Percentiles rank a stretch among this genome's conserved stretches.
Evolutionary conservation across 106 monocot species (phyloP).

Genomic region (Phalaenopsis aphrodite): DNA sequence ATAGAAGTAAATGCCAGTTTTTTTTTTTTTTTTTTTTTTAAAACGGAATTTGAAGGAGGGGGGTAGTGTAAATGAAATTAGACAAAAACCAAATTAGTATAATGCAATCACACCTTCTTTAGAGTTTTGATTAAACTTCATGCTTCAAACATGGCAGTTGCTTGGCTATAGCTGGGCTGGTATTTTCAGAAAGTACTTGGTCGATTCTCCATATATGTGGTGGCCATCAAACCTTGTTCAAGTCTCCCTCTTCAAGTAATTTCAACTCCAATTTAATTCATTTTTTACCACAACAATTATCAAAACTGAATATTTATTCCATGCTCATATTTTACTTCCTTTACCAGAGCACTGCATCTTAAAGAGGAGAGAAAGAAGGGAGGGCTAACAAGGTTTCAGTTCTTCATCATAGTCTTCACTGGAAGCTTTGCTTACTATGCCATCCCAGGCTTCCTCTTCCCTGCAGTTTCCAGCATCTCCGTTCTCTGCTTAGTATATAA

Average conservation of each 20-base stretch:
- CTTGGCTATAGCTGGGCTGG: conserved; percentile 54
- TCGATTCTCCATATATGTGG: conserved; percentile 53
- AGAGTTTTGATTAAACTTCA: not conserved
- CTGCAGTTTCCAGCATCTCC: conserved; percentile 29
- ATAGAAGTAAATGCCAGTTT: too few species aligned
- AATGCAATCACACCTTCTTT: not conserved
- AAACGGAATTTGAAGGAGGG: too few species aligned
- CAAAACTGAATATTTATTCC: not conserved
- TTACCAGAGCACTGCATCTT: conserved; percentile 33
- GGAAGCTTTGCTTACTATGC: conserved; percentile 44
- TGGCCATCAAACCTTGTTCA: conserved; percentile 47
- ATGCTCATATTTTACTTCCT: not conserved
- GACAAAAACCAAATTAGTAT: not conserved
- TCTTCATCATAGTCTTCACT: conserved; percentile 25
- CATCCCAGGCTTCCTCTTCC: conserved; percentile 41
- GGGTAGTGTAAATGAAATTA: too few species aligned
- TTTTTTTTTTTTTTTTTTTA: too few species aligned
- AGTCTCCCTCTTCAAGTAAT: conserved; percentile 43
- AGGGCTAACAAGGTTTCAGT: conserved; percentile 33
- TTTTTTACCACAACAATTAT: not conserved
- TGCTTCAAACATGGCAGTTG: conserved; percentile 14
- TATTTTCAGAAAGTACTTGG: conserved; percentile 30
- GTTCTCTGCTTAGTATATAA: conserved; percentile 37
- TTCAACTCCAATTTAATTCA: not conserved
- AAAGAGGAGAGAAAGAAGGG: conserved; percentile 32